Percentiles rank a stretch among this genome's conserved stretches.
Evolutionary conservation across 768 basidiomycete genomes (phyloP).

Genomic region (Lactarius quietus): DNA sequence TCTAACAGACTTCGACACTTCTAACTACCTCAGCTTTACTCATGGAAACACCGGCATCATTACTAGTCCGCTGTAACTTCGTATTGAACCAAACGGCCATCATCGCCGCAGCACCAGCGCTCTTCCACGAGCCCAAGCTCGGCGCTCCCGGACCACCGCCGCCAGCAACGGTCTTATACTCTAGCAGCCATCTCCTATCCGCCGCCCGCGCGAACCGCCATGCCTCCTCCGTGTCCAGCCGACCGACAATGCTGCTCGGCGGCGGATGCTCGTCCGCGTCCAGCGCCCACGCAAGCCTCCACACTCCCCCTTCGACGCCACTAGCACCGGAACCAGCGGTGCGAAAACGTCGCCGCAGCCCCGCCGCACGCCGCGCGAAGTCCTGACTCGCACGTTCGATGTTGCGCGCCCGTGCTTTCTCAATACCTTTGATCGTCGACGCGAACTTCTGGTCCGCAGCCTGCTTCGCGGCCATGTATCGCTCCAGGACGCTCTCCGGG

Average conservation of each 20-base stretch:
- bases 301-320: constrained; percentile 38
- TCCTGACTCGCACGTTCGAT: constrained; percentile 63
- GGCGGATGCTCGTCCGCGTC: constrained; percentile 80
- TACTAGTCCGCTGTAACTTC: not conserved
- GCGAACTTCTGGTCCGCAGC: constrained; percentile 66
- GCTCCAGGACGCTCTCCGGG: constrained; percentile 66
- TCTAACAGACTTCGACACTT: too few species aligned
- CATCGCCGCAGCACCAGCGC: not conserved
- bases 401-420: constrained; percentile 59
- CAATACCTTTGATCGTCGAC: constrained; percentile 51
- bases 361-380: constrained; percentile 48
- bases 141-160: not conserved
- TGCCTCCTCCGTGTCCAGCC: constrained; percentile 81
- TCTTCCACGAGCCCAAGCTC: not conserved
- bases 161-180: not conserved
- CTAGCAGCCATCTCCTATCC: constrained; percentile 41
- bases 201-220: constrained; percentile 64
- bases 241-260: constrained; percentile 82
- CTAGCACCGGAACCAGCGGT: constrained; percentile 17
- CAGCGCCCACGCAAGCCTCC: constrained; percentile 86
- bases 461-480: constrained; percentile 63
- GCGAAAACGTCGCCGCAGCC: constrained; percentile 36
- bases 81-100: not conserved
- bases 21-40: not conserved
- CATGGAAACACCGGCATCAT: not conserved